phyloP scores from a whole-genome alignment of 2,329 filamentous ascomycete genomes.

The Colletotrichum higginsianum region DNA sequence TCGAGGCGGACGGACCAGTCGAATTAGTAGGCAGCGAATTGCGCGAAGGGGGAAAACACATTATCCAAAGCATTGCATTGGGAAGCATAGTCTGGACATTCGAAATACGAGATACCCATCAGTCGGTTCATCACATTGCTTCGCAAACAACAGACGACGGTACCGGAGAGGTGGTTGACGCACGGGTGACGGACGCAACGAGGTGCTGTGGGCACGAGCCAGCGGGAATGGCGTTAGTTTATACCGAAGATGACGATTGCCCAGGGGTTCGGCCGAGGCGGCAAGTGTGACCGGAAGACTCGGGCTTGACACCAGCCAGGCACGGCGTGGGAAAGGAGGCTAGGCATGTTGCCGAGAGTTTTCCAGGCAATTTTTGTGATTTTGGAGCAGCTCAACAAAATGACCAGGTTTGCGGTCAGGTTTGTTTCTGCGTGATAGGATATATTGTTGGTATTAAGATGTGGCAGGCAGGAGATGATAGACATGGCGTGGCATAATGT shows the following conservation, averaged over 20 bases:
- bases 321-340: slow-evolving; percentile 20
- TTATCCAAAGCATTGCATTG: slow-evolving; percentile 34
- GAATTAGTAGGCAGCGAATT: slow-evolving; percentile 15
- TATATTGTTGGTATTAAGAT: slow-evolving; percentile 22
- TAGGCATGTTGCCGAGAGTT: slow-evolving; percentile 18
- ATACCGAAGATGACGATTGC: slow-evolving; percentile 20
- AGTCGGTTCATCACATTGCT: slow-evolving; percentile 40
- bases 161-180: slow-evolving; percentile 4
- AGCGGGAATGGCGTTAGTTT: slow-evolving; percentile 19
- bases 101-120: slow-evolving; percentile 41
- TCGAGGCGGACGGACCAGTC: slow-evolving; percentile 21
- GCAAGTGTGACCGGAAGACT: slow-evolving; percentile 31
- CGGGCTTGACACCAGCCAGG: slow-evolving; percentile 10
- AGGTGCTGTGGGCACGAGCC: not conserved
- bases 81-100: slow-evolving; percentile 33
- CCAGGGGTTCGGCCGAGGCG: slow-evolving; percentile 7
- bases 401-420: slow-evolving; percentile 5
- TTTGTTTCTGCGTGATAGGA: slow-evolving; percentile 28
- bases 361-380: slow-evolving; percentile 14
- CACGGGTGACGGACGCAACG: slow-evolving; percentile 15
- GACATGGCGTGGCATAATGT: not conserved
- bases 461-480: slow-evolving; percentile 12
- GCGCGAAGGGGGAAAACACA: slow-evolving; percentile 7
- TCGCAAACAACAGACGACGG: slow-evolving; percentile 29
- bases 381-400: not conserved